Base-by-base conservation (phyloP, 208 protist species). In the Trypanosoma theileri region DNA sequence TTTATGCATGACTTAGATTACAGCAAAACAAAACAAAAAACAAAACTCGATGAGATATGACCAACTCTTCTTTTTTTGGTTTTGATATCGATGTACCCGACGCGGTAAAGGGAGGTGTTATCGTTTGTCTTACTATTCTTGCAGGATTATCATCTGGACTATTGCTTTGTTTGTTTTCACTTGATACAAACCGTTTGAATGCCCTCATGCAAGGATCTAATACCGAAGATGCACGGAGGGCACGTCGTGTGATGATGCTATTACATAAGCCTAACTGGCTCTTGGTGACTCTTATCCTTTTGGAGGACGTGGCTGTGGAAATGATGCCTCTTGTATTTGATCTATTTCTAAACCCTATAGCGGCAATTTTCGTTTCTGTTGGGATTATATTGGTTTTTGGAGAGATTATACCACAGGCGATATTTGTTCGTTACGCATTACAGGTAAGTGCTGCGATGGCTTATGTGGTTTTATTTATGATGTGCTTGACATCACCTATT, bases 331-430 rank as follows among this genome's bases (percentile, higher is more conserved):
- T 94, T 50, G 55, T 91, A 19, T 73, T 94, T 55, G 77, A 81
- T 42, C 74, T 69, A 62, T 71, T 92, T 59, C 60, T 92, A 35
- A 76, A 86, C 22, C 81, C 80, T 13, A 46, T 82, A 19, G 71
- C 74, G 17, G 75, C 86, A 19, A 64, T 94, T 53, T 42, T 82
- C 16, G 60, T 80, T 7, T 89, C 79, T 28, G 82, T 89, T 26
- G 73, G 61, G 19, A 74, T 86, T 19, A 85, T 85, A 6, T 73
- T 94, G 19, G 19, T 92, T 35, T 92, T 90, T 54, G 79, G 85
- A 48, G 85, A 94, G 70, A 89, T 92, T 66, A 70, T 94, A 51
- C 84, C 88, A 14, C 80, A 92, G 71, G 80, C 85, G 11, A 57
- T 89, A 35, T 90, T 90, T 60, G 84, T 87, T 64, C 79, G 84